Base-by-base conservation (phyloP, 805 yeast species). In the Starmerella lactis-condensi region DNA sequence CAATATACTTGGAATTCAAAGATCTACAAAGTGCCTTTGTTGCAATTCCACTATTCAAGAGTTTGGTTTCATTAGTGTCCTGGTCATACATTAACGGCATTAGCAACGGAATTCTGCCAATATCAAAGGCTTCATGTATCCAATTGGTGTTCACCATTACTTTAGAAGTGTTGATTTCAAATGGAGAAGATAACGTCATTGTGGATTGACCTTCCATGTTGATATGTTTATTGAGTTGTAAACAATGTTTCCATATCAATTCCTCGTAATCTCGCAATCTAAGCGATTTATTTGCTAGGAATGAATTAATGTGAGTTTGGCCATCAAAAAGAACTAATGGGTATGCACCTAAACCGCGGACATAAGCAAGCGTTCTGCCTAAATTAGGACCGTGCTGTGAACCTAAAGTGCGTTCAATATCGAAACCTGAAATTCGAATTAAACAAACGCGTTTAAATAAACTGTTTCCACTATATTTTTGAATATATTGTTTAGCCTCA, bases 401-500 rank as follows among this genome's bases (percentile, higher is more conserved):
- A 28, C 34, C 30, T 33, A 44, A 21, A 32, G 34, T 23, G 32
- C 32, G n/a, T 26, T 33, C 24, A 34, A 42, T 3, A 12, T 30
- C 24, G 15, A 31, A 20, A 13, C 42, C 45, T 12, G 35, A 16
- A 4, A 38, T 26, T 26, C 52, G 50, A 20, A 50, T 51, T 22
- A 51, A 46, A 20, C 56, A 44, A n/a, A 62, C 52, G n/a, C 29
- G 35, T 13, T 31, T 32, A 12, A 29, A 22, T 4, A 26, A 7
- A 2, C 33, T 32, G 8, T 22, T n/a, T 28, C 69, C 64, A 2
- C 63, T 54, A 48, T 83, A 85, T 47, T 74, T 77, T 22, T 67
- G 59, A 28, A 85, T 55, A 48, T 83, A 85, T 40, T 74, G 75
- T 39, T 69, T 65, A 4, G 93, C 93, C 48, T 85, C 96, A 37